Conservation (phyloP, 345 rosid species). For the Geranium rotundifolium region DNA sequence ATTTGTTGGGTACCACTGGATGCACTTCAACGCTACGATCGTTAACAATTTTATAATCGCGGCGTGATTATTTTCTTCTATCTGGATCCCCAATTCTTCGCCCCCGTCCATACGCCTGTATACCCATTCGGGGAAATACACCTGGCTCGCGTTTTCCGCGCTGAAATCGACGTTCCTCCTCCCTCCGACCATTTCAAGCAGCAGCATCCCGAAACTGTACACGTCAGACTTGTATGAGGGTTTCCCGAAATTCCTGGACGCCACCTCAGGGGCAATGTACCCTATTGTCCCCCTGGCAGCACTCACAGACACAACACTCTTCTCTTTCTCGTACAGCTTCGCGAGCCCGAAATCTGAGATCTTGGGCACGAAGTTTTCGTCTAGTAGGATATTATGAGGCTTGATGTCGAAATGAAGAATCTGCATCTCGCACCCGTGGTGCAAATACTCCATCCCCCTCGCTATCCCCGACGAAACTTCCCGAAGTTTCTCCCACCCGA, state of each 20-base stretch:
- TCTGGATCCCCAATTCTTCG: conserved; percentile 4
- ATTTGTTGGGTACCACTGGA: not conserved
- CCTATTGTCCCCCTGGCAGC: not conserved
- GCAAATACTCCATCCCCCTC: conserved; percentile 13
- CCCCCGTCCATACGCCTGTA: not conserved
- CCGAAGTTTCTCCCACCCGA: conserved; percentile 13
- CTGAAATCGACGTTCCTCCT: not conserved
- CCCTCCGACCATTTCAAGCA: conserved; percentile 24
- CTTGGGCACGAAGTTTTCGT: conserved; percentile 14
- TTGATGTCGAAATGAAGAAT: conserved; percentile 17
- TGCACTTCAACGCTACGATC: conserved; percentile 9
- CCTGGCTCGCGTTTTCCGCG: not conserved
- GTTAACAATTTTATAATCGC: conserved; percentile 13
- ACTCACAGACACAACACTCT: conserved; percentile 10
- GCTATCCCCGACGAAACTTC: conserved; percentile 12
- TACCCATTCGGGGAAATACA: not conserved
- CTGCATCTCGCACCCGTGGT: conserved; percentile 12
- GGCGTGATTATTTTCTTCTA: not conserved
- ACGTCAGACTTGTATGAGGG: not conserved
- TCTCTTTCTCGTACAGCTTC: conserved; percentile 12
- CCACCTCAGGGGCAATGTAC: conserved; percentile 21
- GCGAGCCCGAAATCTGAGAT: conserved; percentile 20
- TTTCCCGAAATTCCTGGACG: not conserved
- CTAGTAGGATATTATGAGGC: conserved; percentile 9
- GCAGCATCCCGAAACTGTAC: not conserved